A percentile compares a stretch with the other conserved stretches of the same genome.
phyloP scores from a whole-genome alignment of 495 filamentous ascomycete genomes.

The Penicillium cosmopolitanum region DNA sequence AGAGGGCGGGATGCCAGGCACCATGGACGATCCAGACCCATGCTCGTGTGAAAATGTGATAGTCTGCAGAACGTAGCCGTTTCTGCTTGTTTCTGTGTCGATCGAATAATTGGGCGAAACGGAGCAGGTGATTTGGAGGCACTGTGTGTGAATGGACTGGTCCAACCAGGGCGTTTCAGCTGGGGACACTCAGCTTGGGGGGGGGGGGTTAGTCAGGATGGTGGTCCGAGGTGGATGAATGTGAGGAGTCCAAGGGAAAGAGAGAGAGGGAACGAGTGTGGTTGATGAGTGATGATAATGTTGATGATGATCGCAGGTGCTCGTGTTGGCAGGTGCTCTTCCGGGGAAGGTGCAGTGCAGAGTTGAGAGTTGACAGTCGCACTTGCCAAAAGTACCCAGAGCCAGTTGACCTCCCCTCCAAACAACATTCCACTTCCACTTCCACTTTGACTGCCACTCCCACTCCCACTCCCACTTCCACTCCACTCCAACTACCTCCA shows the following conservation, averaged over 20 bases:
- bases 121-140: neutral
- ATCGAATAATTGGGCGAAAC: slow-evolving; percentile 8
- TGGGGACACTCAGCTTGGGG: neutral
- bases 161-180: slow-evolving; percentile 4
- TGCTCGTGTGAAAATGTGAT: slow-evolving; percentile 12
- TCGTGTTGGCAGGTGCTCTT: too few relatives aligned
- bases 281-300: neutral
- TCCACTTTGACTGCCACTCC: neutral
- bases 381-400: slow-evolving; percentile 1
- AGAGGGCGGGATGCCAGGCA: neutral
- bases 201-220: neutral
- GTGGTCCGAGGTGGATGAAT: neutral
- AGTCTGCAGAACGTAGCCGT: slow-evolving; percentile 6
- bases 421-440: neutral
- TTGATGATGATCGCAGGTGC: too few relatives aligned
- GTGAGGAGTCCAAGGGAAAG: neutral
- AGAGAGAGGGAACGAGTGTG: neutral
- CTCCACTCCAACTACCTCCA: neutral
- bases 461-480: neutral
- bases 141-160: neutral
- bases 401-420: neutral
- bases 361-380: neutral
- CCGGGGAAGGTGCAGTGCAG: too few relatives aligned
- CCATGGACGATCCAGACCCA: slow-evolving; percentile 8
- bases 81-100: slow-evolving; percentile 1